A percentile compares a stretch with the other conserved stretches of the same genome.
Evolutionary conservation across 768 basidiomycete species (phyloP).

Genomic region (Termitomyces sp.): DNA sequence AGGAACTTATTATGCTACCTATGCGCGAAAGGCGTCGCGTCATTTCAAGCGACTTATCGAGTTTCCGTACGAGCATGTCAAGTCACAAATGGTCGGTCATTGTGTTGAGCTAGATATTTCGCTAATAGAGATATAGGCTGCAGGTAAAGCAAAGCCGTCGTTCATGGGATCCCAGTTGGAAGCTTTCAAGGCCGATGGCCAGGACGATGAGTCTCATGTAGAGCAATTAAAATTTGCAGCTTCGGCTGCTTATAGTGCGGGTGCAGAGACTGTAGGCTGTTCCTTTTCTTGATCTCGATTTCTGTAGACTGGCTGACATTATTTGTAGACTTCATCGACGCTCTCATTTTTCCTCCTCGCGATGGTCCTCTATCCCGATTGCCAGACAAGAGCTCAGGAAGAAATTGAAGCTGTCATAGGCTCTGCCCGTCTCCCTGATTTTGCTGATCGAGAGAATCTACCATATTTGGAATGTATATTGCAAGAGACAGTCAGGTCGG

Average conservation of each 20-base stretch:
- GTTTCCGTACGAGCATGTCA: slow-evolving; percentile 14
- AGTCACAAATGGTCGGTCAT: slow-evolving; percentile 33
- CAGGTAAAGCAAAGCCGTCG: too few species aligned
- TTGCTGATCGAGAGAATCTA: slow-evolving; percentile 25
- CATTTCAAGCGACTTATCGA: slow-evolving; percentile 1
- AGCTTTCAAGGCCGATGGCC: too few species aligned
- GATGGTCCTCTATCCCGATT: slow-evolving; percentile 35
- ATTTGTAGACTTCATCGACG: slow-evolving; percentile 24
- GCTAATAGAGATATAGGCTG: too few species aligned
- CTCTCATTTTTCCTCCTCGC: slow-evolving; percentile 32
- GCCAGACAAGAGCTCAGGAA: slow-evolving; percentile 31
- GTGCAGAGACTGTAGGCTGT: slow-evolving; percentile 36
- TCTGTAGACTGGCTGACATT: not conserved
- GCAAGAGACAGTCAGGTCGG: slow-evolving; percentile 24
- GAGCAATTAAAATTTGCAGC: slow-evolving; percentile 16
- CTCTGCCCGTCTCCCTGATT: slow-evolving; percentile 27
- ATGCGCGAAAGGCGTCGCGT: slow-evolving; percentile 17
- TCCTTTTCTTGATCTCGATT: not conserved
- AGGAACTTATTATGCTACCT: slow-evolving; percentile 20
- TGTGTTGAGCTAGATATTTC: too few species aligned
- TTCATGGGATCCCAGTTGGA: too few species aligned
- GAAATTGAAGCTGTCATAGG: slow-evolving; percentile 37
- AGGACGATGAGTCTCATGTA: too few species aligned
- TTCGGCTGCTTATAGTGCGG: slow-evolving; percentile 23
- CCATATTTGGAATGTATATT: slow-evolving; percentile 26